Percentiles rank a stretch among this genome's conserved stretches.
phyloP scores from a whole-genome alignment of 345 rosid genomes.

The Lepidium africanum region DNA sequence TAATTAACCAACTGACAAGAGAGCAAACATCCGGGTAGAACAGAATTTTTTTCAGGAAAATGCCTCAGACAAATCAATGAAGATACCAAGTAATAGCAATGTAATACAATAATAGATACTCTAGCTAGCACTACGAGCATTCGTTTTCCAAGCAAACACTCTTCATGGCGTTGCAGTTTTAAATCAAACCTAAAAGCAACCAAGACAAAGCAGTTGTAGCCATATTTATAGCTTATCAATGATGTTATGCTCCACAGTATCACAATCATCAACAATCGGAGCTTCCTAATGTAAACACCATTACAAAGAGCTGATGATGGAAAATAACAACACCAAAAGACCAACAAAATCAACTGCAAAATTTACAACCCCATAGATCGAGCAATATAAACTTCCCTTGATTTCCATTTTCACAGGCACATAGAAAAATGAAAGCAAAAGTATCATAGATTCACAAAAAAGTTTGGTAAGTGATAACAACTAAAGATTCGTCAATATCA shows the following conservation, averaged over 20 bases:
- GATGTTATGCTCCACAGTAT: neutral
- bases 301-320: neutral
- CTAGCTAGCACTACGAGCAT: neutral
- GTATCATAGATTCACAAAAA: neutral
- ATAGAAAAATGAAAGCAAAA: conserved; percentile 16
- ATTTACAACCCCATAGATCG: neutral
- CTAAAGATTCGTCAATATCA: neutral
- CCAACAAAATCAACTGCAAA: neutral
- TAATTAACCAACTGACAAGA: conserved; percentile 7
- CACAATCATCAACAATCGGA: neutral
- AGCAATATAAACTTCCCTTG: neutral
- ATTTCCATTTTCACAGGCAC: neutral
- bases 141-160: conserved; percentile 9
- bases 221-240: neutral
- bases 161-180: neutral
- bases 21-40: conserved; percentile 3
- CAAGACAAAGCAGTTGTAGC: neutral
- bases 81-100: conserved; percentile 4
- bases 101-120: conserved; percentile 26
- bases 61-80: neutral
- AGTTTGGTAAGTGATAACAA: neutral
- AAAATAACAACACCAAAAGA: neutral
- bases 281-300: neutral
- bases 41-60: conserved; percentile 9
- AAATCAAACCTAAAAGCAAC: neutral